A percentile compares a stretch with the other conserved stretches of the same genome.
These are phyloP conservation scores for Dothiorella sarmentorum DNA, from an alignment of 2,329 filamentous ascomycete species.

Conservation along the genomic window DNA sequence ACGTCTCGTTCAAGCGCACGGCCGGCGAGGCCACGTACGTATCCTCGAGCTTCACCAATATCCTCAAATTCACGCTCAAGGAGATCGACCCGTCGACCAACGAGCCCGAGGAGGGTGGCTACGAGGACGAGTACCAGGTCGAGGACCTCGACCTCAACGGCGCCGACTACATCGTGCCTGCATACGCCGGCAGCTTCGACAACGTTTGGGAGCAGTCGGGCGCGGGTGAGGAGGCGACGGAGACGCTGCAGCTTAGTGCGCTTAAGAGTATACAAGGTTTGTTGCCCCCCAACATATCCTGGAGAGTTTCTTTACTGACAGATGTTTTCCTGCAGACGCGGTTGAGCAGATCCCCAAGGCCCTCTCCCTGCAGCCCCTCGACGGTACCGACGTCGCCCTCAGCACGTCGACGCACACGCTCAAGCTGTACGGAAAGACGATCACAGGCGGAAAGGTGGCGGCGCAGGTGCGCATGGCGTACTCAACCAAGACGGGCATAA, in stretches of 20 bases:
- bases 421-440: slow-evolving; percentile 93
- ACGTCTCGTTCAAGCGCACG: slow-evolving; percentile 87
- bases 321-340: slow-evolving; percentile 59
- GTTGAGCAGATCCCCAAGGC: slow-evolving; percentile 85
- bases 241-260: slow-evolving; percentile 82
- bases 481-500: slow-evolving; percentile 87
- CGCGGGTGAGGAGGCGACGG: slow-evolving; percentile 82
- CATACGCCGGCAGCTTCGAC: slow-evolving; percentile 91
- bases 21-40: slow-evolving; percentile 74
- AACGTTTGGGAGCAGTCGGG: slow-evolving; percentile 94
- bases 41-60: slow-evolving; percentile 79
- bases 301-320: background rate
- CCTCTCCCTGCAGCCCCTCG: slow-evolving; percentile 86
- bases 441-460: slow-evolving; percentile 84
- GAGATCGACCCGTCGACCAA: slow-evolving; percentile 94
- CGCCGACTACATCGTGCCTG: slow-evolving; percentile 89
- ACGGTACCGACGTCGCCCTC: slow-evolving; percentile 87
- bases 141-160: slow-evolving; percentile 57
- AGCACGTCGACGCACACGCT: slow-evolving; percentile 89
- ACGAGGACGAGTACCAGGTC: slow-evolving; percentile 85
- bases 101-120: slow-evolving; percentile 86
- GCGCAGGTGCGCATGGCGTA: slow-evolving; percentile 89
- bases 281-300: slow-evolving; percentile 33
- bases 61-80: slow-evolving; percentile 95
- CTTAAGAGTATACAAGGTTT: slow-evolving; percentile 90